A percentile compares a stretch with the other conserved stretches of the same genome.
Evolutionary conservation across 441 rosid species (phyloP).

Genomic region (Omphalea diandra): DNA sequence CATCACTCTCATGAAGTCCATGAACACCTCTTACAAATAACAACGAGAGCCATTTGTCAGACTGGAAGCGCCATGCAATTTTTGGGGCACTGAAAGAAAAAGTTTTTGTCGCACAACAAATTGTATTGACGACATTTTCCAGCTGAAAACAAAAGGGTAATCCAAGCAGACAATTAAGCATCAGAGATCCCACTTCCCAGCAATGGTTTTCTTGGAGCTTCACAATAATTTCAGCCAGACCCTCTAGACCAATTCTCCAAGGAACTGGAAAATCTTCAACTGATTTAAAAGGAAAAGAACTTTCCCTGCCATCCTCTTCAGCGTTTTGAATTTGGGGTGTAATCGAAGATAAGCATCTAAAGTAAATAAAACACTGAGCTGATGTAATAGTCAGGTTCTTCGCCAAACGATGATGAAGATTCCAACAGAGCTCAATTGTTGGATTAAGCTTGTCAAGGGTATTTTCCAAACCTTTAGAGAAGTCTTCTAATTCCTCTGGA

Average conservation of each 20-base stretch:
- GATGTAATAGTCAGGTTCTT: conserved; percentile 53
- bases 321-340: conserved; percentile 34
- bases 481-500: conserved; percentile 51
- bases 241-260: conserved; percentile 55
- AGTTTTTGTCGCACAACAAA: conserved; percentile 50
- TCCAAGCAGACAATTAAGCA: conserved; percentile 70
- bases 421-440: conserved; percentile 64
- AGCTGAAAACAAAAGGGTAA: conserved; percentile 50
- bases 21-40: conserved; percentile 47
- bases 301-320: conserved; percentile 37
- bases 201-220: conserved; percentile 54
- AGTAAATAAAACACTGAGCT: conserved; percentile 60
- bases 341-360: conserved; percentile 53
- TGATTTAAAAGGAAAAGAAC: conserved; percentile 32
- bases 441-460: conserved; percentile 51
- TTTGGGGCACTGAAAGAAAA: conserved; percentile 66
- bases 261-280: conserved; percentile 38
- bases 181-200: conserved; percentile 72
- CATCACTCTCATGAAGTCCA: conserved; percentile 47
- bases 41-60: conserved; percentile 68
- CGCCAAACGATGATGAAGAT: conserved; percentile 58
- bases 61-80: conserved; percentile 67
- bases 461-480: conserved; percentile 50
- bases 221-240: conserved; percentile 49
- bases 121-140: conserved; percentile 37